These are phyloP conservation scores for Hericium alpestre DNA, from an alignment of 768 basidiomycete genomes.

Conservation along the genomic window DNA sequence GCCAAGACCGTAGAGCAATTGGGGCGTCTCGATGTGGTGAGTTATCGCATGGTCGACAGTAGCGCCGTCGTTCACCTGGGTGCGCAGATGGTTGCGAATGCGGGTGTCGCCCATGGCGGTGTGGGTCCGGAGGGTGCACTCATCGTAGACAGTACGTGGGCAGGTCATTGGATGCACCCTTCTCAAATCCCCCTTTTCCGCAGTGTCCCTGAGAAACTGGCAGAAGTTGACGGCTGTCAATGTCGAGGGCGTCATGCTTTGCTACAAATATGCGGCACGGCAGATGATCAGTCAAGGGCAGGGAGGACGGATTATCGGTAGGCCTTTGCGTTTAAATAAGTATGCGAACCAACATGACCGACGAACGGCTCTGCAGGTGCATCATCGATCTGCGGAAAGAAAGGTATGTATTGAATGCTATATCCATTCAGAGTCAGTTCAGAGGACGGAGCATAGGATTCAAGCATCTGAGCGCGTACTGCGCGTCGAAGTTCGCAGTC, in stretches of 20 bases:
- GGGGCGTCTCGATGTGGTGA: not conserved
- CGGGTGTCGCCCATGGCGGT: not conserved
- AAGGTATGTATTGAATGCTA: not conserved
- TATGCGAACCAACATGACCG: not conserved
- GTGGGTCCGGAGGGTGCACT: not conserved
- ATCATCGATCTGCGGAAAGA: not conserved
- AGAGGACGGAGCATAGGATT: not conserved
- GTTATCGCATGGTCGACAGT: not conserved
- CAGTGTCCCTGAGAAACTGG: constrained; percentile 14
- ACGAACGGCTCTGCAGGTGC: constrained; percentile 2
- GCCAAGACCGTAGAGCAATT: not conserved
- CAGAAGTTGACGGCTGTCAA: constrained; percentile 13
- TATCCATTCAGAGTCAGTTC: too few species aligned
- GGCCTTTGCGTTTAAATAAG: not conserved
- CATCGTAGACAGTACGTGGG: not conserved
- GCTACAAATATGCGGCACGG: constrained; percentile 15
- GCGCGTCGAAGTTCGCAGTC: constrained; percentile 22
- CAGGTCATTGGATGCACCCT: not conserved
- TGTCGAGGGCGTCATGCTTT: constrained; percentile 13
- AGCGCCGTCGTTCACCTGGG: too few species aligned
- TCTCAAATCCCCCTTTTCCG: too few species aligned
- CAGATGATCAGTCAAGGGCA: constrained; percentile 18
- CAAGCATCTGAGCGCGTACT: constrained; percentile 15
- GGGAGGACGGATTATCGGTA: constrained; percentile 17
- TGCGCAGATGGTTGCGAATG: not conserved